Evolutionary conservation across 441 rosid species (phyloP), one percentile per base, ranked within the genome.

Genomic region (Capsella rubella): DNA sequence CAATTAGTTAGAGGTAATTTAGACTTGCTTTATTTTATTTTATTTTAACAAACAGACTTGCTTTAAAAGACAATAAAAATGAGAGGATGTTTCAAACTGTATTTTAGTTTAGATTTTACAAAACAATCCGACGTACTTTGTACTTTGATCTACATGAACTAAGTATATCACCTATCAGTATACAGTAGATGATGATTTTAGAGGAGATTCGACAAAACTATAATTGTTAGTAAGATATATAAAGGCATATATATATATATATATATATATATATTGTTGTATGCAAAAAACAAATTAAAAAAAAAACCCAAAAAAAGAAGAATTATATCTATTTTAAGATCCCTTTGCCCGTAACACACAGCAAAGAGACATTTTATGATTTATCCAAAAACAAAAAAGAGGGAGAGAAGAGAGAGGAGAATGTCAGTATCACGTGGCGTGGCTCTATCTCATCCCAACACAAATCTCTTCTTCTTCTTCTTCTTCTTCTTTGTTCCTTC

Each of bases 361-460:
- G 0, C 71, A 69, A 76, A 76, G 61, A 64, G 67, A 70, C 74
- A 69, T 58, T 63, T 63, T 62, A 73, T 57, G 28, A 52, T 6
- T 32, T 32, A 32, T 6, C 25, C 5, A 62, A 15, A 15, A 15
- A 45, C 1, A 43, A 12, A 43, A 43, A 56, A 32, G 5, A 58
- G 31, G 43, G 4, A 47, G 1, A 5, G 15, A 25, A 39, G 1
- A 73, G 0, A 37, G 64, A 60, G 49, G 5, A 18, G 9, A 34
- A 34, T 69, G 79, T 76, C 66, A 69, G 75, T 64, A 43, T 68
- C 67, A 49, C 79, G 67, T 69, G 75, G 72, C 79, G 67, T 69
- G 75, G 72, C 80, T 58, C 40, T 70, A 46, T 76, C 71, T 64
- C 67, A 27, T 43, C 67, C 71, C 67, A 65, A 76, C 67, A 71